Percentiles rank a stretch among this genome's conserved stretches.
These are phyloP conservation scores for Entomortierella parvispora DNA, from an alignment of 192 early-diverging fungal species.

Conservation along the genomic window DNA sequence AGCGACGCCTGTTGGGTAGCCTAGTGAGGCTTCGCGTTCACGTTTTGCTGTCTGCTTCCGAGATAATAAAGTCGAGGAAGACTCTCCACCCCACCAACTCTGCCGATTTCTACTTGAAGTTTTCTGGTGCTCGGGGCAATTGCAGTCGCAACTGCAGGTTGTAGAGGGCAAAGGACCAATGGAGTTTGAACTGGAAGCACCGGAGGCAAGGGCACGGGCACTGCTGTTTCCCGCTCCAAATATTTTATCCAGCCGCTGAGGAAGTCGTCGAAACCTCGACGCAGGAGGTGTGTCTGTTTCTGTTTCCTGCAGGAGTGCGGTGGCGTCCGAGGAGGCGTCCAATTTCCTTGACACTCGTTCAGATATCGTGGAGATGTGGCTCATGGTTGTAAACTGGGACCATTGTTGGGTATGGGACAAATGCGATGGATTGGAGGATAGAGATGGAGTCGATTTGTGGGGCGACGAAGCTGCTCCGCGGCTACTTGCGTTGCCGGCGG, in stretches of 20 bases:
- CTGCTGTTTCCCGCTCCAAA: slow-evolving; percentile 1
- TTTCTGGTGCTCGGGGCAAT: slow-evolving; percentile 6
- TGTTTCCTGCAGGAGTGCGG: background rate
- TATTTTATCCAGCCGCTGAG: slow-evolving; percentile 7
- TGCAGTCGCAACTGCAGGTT: slow-evolving; percentile 10
- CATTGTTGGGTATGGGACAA: slow-evolving; percentile 4
- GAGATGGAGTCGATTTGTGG: background rate
- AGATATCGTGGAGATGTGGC: slow-evolving; percentile 2
- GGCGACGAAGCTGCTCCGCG: slow-evolving; percentile 2
- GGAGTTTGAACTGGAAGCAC: background rate
- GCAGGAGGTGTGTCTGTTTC: background rate
- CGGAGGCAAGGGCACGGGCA: background rate
- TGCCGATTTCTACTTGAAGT: too few relatives aligned
- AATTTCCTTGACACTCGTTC: slow-evolving; percentile 1
- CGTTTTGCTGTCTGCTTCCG: slow-evolving; percentile 11
- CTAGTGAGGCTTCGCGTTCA: slow-evolving; percentile 8
- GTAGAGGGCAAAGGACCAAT: background rate
- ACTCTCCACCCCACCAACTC: too few relatives aligned
- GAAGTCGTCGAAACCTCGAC: slow-evolving; percentile 1
- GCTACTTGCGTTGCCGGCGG: background rate
- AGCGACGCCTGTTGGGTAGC: slow-evolving; percentile 27
- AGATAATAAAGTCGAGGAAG: background rate
- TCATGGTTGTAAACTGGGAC: slow-evolving; percentile 36
- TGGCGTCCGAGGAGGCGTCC: background rate
- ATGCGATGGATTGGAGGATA: background rate